A percentile compares a stretch with the other conserved stretches of the same genome.
phyloP scores from a whole-genome alignment of 441 rosid genomes.

The Populus hybrid region DNA sequence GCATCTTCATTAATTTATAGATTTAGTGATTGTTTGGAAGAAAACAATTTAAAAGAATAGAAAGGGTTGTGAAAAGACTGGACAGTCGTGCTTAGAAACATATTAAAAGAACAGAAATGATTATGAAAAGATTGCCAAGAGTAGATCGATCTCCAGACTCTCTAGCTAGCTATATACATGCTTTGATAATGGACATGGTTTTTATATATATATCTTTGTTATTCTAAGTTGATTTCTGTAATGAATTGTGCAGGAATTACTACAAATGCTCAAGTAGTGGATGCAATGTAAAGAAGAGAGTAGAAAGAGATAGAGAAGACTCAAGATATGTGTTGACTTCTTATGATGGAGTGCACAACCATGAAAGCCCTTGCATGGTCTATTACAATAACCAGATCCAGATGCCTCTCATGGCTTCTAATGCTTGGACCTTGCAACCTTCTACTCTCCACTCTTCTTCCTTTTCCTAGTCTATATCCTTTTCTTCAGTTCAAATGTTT shows the following conservation, averaged over 20 bases:
- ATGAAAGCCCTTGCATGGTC: constrained; percentile 45
- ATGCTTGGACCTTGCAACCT: constrained; percentile 27
- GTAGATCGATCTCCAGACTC: no score
- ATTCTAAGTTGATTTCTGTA: not conserved
- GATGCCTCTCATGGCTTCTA: constrained; percentile 14
- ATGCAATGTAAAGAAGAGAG: constrained; percentile 74
- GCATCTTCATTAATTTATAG: no score
- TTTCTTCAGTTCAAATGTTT: no score
- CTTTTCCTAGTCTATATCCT: constrained; percentile 1
- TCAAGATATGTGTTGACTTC: constrained; percentile 60
- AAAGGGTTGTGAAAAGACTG: no score
- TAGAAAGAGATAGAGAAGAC: constrained; percentile 68
- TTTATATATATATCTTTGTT: no score
- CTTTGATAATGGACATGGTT: no score
- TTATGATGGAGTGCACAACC: constrained; percentile 75
- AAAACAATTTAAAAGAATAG: no score
- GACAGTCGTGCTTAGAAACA: no score
- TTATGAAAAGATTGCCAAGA: no score
- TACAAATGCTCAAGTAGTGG: constrained; percentile 66
- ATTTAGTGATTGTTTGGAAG: no score
- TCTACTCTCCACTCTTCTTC: constrained; percentile 27
- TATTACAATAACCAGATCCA: constrained; percentile 35
- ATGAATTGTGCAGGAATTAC: constrained; percentile 46
- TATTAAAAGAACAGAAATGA: no score
- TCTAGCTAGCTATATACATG: no score